Percentiles rank a stretch among this genome's conserved stretches.
phyloP scores from a whole-genome alignment of 2,329 filamentous ascomycete genomes.

The Ophiostoma tasmaniense region DNA sequence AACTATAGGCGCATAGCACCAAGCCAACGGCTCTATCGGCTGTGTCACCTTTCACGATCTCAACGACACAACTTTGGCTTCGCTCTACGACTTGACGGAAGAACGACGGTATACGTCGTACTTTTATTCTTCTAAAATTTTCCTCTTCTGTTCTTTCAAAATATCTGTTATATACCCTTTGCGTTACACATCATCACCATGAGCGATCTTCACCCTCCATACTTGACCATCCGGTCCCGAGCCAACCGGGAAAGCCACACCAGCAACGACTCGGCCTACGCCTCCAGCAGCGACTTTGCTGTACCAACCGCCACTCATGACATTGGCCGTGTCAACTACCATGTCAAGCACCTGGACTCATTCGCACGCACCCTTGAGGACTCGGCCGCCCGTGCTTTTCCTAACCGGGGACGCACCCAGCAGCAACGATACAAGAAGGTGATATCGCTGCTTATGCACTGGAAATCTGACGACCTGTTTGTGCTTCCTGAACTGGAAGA shows the following conservation, averaged over 20 bases:
- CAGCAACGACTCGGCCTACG: conserved; percentile 42
- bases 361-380: conserved; percentile 49
- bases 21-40: conserved; percentile 2
- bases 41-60: conserved; percentile 1
- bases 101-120: not conserved
- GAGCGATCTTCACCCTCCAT: conserved; percentile 37
- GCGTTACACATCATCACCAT: conserved; percentile 25
- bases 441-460: conserved; percentile 46
- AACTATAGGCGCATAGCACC: not conserved
- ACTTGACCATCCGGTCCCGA: conserved; percentile 45
- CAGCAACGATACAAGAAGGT: conserved; percentile 48
- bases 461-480: conserved; percentile 50
- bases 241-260: conserved; percentile 38
- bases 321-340: conserved; percentile 48
- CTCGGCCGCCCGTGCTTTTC: conserved; percentile 49
- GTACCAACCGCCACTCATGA: conserved; percentile 44
- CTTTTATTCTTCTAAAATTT: not conserved
- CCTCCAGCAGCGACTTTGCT: conserved; percentile 33
- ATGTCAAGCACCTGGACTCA: conserved; percentile 47
- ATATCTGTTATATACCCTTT: not conserved
- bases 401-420: conserved; percentile 43
- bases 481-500: conserved; percentile 51
- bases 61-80: not conserved
- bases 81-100: not conserved
- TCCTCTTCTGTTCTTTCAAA: not conserved